These are phyloP conservation scores for Cylindrotheca closterium DNA, from an alignment of 108 stramenopile species.

Conservation along the genomic window DNA sequence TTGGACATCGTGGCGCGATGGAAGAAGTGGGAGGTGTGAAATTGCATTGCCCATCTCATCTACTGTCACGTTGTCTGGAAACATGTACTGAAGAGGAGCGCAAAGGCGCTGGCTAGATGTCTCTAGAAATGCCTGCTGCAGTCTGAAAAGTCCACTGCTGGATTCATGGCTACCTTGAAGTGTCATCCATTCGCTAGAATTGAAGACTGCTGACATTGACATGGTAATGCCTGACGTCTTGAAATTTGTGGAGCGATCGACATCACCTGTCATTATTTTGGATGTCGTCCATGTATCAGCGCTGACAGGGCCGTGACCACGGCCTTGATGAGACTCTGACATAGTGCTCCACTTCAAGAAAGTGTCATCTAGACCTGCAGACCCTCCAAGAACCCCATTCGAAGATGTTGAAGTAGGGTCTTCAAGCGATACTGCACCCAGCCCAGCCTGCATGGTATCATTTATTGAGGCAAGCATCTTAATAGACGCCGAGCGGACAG, in stretches of 20 bases:
- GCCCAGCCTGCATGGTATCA: constrained; percentile 67
- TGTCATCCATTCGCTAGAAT: constrained; percentile 71
- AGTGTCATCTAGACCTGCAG: constrained; percentile 61
- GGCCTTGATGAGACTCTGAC: constrained; percentile 1
- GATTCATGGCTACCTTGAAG: constrained; percentile 50
- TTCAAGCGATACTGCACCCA: constrained; percentile 30
- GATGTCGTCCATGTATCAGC: constrained; percentile 36
- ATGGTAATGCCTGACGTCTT: constrained; percentile 13
- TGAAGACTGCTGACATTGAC: constrained; percentile 59
- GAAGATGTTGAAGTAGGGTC: constrained; percentile 43
- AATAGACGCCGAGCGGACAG: constrained; percentile 66
- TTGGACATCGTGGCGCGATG: constrained; percentile 80
- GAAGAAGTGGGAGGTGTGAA: constrained; percentile 56
- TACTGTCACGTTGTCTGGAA: constrained; percentile 70
- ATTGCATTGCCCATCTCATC: constrained; percentile 75
- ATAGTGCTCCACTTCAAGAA: constrained; percentile 52
- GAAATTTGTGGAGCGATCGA: not conserved
- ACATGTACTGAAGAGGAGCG: constrained; percentile 80
- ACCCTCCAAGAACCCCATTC: constrained; percentile 74
- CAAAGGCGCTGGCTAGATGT: constrained; percentile 64
- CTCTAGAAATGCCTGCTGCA: constrained; percentile 72
- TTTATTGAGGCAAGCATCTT: constrained; percentile 70
- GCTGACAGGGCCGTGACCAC: constrained; percentile 9
- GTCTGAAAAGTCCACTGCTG: constrained; percentile 50
- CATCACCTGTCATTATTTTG: constrained; percentile 4